phyloP scores from a whole-genome alignment of 208 protist species.

The Trypanosoma platydactyli region DNA sequence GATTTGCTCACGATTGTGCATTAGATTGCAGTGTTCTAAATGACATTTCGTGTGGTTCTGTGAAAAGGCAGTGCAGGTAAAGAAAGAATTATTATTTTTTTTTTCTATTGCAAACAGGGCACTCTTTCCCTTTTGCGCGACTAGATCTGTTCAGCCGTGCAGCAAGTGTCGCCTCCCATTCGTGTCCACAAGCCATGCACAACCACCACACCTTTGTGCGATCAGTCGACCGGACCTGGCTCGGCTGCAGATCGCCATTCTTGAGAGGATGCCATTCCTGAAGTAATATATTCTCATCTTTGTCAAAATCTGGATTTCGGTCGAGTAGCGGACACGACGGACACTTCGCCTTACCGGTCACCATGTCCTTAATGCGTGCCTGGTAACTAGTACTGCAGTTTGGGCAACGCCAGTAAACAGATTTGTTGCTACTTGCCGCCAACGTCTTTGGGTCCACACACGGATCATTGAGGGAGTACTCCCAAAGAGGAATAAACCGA shows the following conservation, averaged over 20 bases:
- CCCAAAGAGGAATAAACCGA: conserved; percentile 63
- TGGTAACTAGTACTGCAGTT: conserved; percentile 49
- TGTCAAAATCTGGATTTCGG: conserved; percentile 34
- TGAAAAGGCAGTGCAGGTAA: not conserved
- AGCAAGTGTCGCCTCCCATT: conserved; percentile 71
- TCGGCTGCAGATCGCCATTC: conserved; percentile 76
- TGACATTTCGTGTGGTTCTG: conserved; percentile 1
- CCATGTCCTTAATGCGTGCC: conserved; percentile 72
- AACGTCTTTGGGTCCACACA: conserved; percentile 51
- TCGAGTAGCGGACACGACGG: conserved; percentile 49
- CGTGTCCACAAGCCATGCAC: conserved; percentile 67
- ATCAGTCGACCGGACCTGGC: conserved; percentile 47
- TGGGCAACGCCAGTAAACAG: conserved; percentile 57
- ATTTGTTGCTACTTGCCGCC: conserved; percentile 39
- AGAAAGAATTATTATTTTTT: conserved; percentile 17
- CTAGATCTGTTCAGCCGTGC: conserved; percentile 37
- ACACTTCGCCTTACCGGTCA: conserved; percentile 53
- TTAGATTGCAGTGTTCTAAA: not conserved
- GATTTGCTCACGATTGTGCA: not conserved
- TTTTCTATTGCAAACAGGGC: conserved; percentile 56
- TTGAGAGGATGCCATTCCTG: conserved; percentile 85
- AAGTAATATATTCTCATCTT: conserved; percentile 42
- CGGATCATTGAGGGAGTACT: conserved; percentile 63
- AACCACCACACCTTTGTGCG: conserved; percentile 82
- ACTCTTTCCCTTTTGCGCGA: conserved; percentile 34